These are phyloP conservation scores for Aegilops umbellulata DNA, from an alignment of 176 grass and related monocot genomes.

Conservation along the genomic window DNA sequence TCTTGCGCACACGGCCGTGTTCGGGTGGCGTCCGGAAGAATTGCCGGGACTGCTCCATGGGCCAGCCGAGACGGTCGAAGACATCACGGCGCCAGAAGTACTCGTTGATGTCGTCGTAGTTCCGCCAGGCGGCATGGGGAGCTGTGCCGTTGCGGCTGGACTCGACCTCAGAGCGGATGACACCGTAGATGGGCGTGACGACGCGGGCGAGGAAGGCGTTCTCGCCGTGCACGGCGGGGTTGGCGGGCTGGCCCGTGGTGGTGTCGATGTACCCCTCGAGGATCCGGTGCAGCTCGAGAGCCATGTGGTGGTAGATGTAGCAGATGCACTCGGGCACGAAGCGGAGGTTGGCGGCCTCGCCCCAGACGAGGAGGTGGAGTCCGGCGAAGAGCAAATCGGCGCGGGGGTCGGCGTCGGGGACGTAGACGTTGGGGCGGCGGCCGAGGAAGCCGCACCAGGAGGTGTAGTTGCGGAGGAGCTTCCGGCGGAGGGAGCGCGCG, in stretches of 20 bases:
- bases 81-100: slow-evolving; percentile 88
- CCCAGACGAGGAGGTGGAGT: slow-evolving; percentile 85
- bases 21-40: slow-evolving; percentile 70
- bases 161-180: slow-evolving; percentile 61
- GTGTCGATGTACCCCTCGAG: slow-evolving; percentile 65
- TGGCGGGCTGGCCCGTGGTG: slow-evolving; percentile 48
- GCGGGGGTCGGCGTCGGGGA: slow-evolving; percentile 47
- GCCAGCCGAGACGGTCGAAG: slow-evolving; percentile 75
- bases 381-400: slow-evolving; percentile 76
- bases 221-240: slow-evolving; percentile 71
- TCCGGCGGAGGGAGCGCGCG: slow-evolving; percentile 54
- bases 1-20: slow-evolving; percentile 72
- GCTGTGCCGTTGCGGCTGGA: slow-evolving; percentile 55
- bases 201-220: slow-evolving; percentile 66
- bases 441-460: slow-evolving; percentile 89
- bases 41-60: slow-evolving; percentile 55
- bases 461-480: slow-evolving; percentile 89
- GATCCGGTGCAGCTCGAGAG: slow-evolving; percentile 69
- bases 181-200: slow-evolving; percentile 57
- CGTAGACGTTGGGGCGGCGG: slow-evolving; percentile 42
- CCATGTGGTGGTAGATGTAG: slow-evolving; percentile 96
- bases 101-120: slow-evolving; percentile 96
- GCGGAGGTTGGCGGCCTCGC: slow-evolving; percentile 88
- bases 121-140: slow-evolving; percentile 86
- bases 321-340: slow-evolving; percentile 93